A percentile compares a stretch with the other conserved stretches of the same genome.
Evolutionary conservation across 2,329 filamentous ascomycete species (phyloP).

Genomic region (Aspergillus flavus): DNA sequence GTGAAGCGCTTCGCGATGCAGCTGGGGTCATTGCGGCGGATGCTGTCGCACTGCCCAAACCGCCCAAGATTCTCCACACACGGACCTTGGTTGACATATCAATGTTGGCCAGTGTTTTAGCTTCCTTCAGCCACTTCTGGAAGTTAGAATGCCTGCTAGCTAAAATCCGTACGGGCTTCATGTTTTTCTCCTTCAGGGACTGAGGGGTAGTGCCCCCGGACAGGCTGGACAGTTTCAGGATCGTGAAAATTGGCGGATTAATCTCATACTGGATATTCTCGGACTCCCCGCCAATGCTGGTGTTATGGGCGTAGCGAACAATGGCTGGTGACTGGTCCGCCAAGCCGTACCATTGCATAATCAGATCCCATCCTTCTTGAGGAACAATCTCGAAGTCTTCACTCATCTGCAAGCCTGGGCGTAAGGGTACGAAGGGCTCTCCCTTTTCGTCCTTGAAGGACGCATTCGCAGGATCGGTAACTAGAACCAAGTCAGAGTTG

Average conservation of each 20-base stretch:
- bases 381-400: conserved; percentile 79
- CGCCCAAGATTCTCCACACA: conserved; percentile 66
- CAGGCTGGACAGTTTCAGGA: conserved; percentile 73
- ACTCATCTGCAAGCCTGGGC: conserved; percentile 63
- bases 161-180: conserved; percentile 66
- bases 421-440: conserved; percentile 70
- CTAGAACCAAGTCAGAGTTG: conserved; percentile 78
- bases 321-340: conserved; percentile 71
- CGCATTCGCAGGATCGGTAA: conserved; percentile 47
- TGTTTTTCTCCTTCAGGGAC: conserved; percentile 62
- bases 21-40: conserved; percentile 48
- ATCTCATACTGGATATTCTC: conserved; percentile 79
- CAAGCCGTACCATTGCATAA: conserved; percentile 81
- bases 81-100: conserved; percentile 73
- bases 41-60: conserved; percentile 48
- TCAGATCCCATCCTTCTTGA: conserved; percentile 76
- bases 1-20: conserved; percentile 46
- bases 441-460: conserved; percentile 49
- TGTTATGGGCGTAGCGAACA: conserved; percentile 76
- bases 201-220: conserved; percentile 62
- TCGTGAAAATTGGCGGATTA: conserved; percentile 79
- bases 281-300: conserved; percentile 58
- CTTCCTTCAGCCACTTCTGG: conserved; percentile 73
- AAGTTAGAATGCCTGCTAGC: conserved; percentile 71
- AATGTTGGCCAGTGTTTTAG: conserved; percentile 70